Conservation (phyloP, 768 basidiomycete genomes). For the Collybia sordida region DNA sequence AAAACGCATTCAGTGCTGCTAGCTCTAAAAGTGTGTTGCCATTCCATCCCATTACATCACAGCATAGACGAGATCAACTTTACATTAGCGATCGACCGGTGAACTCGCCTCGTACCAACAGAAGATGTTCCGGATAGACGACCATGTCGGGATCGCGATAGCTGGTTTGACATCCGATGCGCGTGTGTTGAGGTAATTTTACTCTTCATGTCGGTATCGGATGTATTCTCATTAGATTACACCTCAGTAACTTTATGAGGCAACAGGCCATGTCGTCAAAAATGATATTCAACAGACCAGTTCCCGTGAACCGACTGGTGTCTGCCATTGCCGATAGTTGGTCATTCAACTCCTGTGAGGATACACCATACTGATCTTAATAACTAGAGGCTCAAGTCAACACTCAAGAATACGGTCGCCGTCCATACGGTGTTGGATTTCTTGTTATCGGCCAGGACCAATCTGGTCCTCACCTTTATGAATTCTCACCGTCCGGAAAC, state of each 20-base stretch:
- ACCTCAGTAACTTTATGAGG: constrained; percentile 92
- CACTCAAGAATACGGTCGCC: constrained; percentile 96
- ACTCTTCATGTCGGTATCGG: not conserved
- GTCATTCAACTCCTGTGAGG: constrained; percentile 27
- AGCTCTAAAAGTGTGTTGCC: constrained; percentile 76
- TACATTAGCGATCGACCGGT: constrained; percentile 85
- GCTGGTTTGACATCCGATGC: constrained; percentile 99
- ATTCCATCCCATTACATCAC: not conserved
- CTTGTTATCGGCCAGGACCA: constrained; percentile 96
- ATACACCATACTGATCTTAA: not conserved
- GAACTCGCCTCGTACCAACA: constrained; percentile 99
- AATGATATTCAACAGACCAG: constrained; percentile 94
- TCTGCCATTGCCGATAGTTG: constrained; percentile 92
- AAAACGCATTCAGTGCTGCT: constrained; percentile 93
- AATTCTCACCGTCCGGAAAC: constrained; percentile 97
- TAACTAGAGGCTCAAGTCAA: constrained; percentile 92
- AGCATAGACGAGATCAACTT: not conserved
- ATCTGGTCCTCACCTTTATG: constrained; percentile 96
- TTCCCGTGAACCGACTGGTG: constrained; percentile 93
- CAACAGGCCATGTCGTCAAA: constrained; percentile 95
- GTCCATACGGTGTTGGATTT: constrained; percentile 98
- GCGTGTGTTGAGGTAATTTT: constrained; percentile 84
- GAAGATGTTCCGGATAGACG: constrained; percentile 99
- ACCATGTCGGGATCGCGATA: constrained; percentile 99
- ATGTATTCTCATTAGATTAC: not conserved